These are phyloP conservation scores for Medicago arabica DNA, from an alignment of 306 rosid genomes.

Conservation along the genomic window DNA sequence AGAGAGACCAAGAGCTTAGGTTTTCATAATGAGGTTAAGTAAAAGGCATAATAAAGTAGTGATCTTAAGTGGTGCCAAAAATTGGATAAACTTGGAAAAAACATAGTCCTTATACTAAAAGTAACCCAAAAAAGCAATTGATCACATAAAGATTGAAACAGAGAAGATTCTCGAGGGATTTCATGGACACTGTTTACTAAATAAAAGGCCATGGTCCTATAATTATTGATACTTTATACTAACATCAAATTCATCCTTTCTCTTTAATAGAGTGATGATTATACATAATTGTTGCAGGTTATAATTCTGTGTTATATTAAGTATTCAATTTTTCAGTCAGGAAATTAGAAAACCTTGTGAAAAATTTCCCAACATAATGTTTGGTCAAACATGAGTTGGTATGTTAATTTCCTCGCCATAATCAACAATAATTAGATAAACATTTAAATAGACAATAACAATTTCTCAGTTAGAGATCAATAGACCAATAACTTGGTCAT, in stretches of 20 bases:
- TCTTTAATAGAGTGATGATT: slow-evolving; percentile 36
- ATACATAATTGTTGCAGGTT: slow-evolving; percentile 37
- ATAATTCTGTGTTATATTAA: slow-evolving; percentile 1
- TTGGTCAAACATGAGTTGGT: slow-evolving; percentile 40
- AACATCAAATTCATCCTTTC: slow-evolving; percentile 22
- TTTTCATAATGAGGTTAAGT: slow-evolving; percentile 36
- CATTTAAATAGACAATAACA: no score
- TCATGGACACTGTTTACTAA: slow-evolving; percentile 37
- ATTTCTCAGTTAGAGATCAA: neutral
- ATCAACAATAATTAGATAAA: neutral
- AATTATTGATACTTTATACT: slow-evolving; percentile 38
- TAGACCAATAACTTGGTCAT: slow-evolving; percentile 18
- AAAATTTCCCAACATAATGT: neutral
- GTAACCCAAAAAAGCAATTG: slow-evolving; percentile 45
- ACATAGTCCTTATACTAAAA: slow-evolving; percentile 31
- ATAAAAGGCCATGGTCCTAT: slow-evolving; percentile 23
- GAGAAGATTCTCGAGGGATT: slow-evolving; percentile 43
- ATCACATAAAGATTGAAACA: slow-evolving; percentile 46
- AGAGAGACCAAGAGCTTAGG: slow-evolving; percentile 6
- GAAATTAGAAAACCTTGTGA: neutral
- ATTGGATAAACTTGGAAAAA: slow-evolving; percentile 45
- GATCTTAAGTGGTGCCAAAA: slow-evolving; percentile 38
- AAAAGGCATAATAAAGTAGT: slow-evolving; percentile 31
- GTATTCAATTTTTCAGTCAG: neutral
- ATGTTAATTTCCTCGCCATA: neutral